Evolutionary conservation across 352 stramenopile species (phyloP).

Genomic region (Phytophthora pinifolia): DNA sequence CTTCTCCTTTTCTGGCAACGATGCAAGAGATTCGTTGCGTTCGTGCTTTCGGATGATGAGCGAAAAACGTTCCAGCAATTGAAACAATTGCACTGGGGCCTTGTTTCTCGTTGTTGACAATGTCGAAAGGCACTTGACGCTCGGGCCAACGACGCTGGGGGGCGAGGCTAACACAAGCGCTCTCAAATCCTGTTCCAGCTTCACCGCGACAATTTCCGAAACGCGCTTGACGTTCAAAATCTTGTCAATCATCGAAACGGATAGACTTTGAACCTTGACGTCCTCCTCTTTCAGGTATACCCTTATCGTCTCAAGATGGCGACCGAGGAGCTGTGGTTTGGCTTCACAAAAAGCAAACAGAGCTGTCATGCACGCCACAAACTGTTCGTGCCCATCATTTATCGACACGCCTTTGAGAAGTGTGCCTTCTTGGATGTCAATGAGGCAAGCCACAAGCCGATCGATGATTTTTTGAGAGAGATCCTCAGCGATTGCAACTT

Average conservation of each 20-base stretch:
- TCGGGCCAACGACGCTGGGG: constrained; percentile 83
- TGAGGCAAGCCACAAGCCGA: constrained; percentile 59
- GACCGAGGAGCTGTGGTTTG: constrained; percentile 49
- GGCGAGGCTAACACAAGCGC: constrained; percentile 56
- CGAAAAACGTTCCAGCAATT: constrained; percentile 72
- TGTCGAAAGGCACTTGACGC: constrained; percentile 71
- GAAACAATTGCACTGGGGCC: constrained; percentile 44
- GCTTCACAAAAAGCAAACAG: constrained; percentile 76
- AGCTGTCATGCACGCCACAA: constrained; percentile 78
- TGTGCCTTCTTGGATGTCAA: constrained; percentile 74
- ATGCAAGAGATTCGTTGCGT: constrained; percentile 32
- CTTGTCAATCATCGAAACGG: constrained; percentile 62
- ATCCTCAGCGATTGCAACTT: constrained; percentile 49
- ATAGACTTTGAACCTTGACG: constrained; percentile 56
- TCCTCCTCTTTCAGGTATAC: constrained; percentile 73
- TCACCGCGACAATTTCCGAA: constrained; percentile 38
- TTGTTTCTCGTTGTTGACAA: constrained; percentile 49
- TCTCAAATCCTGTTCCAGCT: constrained; percentile 67
- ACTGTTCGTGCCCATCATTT: constrained; percentile 53
- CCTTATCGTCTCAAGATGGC: constrained; percentile 69
- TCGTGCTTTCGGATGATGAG: constrained; percentile 56
- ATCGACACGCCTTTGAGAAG: constrained; percentile 57
- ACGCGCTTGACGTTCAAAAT: constrained; percentile 65
- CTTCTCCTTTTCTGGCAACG: constrained; percentile 39
- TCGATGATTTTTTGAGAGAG: constrained; percentile 68